Conservation (phyloP, 441 rosid genomes). For the Pelargonium fulgidum region DNA sequence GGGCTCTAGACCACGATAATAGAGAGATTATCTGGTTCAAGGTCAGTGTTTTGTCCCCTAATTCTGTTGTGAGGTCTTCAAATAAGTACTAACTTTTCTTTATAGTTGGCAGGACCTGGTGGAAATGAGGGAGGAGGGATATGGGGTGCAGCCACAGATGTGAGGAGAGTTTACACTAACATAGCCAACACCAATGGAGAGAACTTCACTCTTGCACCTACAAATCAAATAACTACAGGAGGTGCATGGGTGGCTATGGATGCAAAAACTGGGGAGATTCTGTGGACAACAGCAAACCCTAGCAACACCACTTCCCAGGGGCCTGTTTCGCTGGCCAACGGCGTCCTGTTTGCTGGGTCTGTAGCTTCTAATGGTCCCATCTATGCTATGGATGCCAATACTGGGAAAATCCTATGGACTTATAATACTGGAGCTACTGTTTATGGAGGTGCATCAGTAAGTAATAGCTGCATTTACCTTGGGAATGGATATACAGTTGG, state of each 20-base stretch:
- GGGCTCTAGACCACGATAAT: neutral
- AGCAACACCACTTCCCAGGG: conserved; percentile 31
- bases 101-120: conserved; percentile 38
- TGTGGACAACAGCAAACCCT: conserved; percentile 41
- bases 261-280: conserved; percentile 29
- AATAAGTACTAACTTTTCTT: neutral
- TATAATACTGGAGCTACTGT: conserved; percentile 34
- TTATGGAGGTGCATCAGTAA: conserved; percentile 33
- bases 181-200: conserved; percentile 26
- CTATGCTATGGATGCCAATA: conserved; percentile 35
- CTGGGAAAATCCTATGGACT: conserved; percentile 34
- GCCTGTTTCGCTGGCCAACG: conserved; percentile 33
- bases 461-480: conserved; percentile 38
- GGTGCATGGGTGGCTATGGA: conserved; percentile 43
- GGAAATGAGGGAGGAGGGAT: conserved; percentile 30
- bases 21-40: neutral
- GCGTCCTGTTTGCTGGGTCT: conserved; percentile 36
- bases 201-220: conserved; percentile 30
- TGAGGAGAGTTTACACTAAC: conserved; percentile 29
- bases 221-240: conserved; percentile 31
- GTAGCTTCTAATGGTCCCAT: conserved; percentile 34
- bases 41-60: neutral
- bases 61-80: too few relatives aligned
- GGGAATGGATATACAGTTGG: conserved; percentile 34
- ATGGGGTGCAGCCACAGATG: conserved; percentile 42